phyloP scores from a whole-genome alignment of 805 yeast species.

The Candida chilensis region DNA sequence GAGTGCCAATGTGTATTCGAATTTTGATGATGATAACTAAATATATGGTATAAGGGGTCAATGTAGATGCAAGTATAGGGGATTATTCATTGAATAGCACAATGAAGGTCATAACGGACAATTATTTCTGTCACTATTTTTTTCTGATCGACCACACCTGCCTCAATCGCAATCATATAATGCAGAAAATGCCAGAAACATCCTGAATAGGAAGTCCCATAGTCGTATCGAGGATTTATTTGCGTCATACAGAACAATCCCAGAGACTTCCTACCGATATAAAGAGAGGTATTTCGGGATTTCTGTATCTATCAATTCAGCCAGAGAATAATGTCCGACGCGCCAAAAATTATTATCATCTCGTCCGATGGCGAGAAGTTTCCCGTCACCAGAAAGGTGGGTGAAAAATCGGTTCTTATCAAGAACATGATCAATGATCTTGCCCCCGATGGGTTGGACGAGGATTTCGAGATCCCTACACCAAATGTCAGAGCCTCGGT shows the following conservation, averaged over 20 bases:
- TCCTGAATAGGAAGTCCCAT: no score
- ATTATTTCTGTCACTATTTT: no score
- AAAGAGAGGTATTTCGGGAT: constrained; percentile 1
- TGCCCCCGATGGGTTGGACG: constrained; percentile 49
- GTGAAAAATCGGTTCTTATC: constrained; percentile 77
- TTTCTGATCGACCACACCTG: no score
- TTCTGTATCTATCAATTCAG: not conserved
- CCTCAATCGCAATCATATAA: no score
- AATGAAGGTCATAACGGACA: no score
- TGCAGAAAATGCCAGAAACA: no score
- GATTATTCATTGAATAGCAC: no score
- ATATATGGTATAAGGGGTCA: not conserved
- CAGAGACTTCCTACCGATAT: no score
- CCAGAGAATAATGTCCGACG: not conserved
- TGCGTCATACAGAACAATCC: no score
- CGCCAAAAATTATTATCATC: constrained; percentile 37
- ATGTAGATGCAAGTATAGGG: not conserved
- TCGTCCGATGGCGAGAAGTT: constrained; percentile 79
- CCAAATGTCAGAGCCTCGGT: constrained; percentile 87
- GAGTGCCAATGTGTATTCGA: constrained; percentile 86
- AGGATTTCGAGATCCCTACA: constrained; percentile 74
- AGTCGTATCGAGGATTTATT: no score
- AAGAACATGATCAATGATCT: constrained; percentile 82
- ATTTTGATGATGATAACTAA: constrained; percentile 35
- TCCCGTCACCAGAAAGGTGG: constrained; percentile 71